A percentile compares a stretch with the other conserved stretches of the same genome.
These are phyloP conservation scores for Gonium pectorale DNA, from an alignment of 139 green algal species.

Conservation along the genomic window DNA sequence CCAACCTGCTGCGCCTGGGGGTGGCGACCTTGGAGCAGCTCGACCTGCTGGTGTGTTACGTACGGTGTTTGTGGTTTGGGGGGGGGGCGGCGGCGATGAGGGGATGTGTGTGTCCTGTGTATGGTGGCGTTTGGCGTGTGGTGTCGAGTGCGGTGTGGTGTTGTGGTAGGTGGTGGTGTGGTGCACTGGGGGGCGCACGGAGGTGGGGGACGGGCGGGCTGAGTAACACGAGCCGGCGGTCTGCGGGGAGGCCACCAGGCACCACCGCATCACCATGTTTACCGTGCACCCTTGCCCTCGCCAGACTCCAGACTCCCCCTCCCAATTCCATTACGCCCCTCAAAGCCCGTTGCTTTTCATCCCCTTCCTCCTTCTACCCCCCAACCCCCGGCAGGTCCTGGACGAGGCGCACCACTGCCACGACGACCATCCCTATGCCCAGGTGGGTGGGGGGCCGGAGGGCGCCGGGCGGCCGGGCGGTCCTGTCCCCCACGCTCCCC, in stretches of 20 bases:
- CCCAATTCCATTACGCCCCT: not conserved
- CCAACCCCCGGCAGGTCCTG: constrained; percentile 42
- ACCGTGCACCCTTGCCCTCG: not conserved
- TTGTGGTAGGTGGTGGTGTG: no score
- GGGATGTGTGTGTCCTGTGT: not conserved
- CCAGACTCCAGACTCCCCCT: not conserved
- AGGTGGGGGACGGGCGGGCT: not conserved
- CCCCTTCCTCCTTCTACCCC: not conserved
- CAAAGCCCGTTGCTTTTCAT: not conserved
- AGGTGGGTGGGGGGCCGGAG: no score
- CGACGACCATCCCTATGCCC: constrained; percentile 45
- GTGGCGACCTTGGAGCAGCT: not conserved
- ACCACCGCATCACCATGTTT: no score
- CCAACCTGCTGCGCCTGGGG: constrained; percentile 13
- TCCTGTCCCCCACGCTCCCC: no score
- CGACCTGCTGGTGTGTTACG: constrained; percentile 9
- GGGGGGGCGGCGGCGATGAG: not conserved
- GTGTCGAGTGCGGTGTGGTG: no score
- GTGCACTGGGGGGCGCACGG: no score
- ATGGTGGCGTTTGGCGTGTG: no score
- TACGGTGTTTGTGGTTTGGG: not conserved
- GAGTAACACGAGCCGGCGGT: not conserved
- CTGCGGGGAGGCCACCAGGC: no score
- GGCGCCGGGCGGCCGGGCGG: no score
- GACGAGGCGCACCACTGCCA: constrained; percentile 61